These are phyloP conservation scores for Fremontodendron californicum DNA, from an alignment of 345 rosid genomes.

Conservation along the genomic window DNA sequence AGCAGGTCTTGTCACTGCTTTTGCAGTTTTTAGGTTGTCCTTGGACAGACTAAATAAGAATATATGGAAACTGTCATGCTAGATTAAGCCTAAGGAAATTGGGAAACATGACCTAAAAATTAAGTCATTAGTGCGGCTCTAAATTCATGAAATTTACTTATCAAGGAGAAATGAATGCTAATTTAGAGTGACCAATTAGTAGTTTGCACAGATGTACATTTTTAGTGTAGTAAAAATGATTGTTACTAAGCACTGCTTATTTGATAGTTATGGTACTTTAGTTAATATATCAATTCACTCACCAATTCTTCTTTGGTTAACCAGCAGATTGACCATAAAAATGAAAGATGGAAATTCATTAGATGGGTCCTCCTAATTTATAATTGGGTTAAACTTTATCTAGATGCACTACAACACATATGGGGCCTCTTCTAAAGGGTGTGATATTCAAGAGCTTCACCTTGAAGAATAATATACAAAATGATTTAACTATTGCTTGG, in stretches of 20 bases:
- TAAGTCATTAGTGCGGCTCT: neutral
- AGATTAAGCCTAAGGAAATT: neutral
- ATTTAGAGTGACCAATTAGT: neutral
- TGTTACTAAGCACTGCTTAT: neutral
- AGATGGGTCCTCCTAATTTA: neutral
- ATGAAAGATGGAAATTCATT: neutral
- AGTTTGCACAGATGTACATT: neutral
- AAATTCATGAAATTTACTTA: neutral
- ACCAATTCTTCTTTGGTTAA: neutral
- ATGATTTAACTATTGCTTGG: neutral
- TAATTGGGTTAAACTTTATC: neutral
- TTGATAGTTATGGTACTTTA: neutral
- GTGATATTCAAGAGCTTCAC: neutral
- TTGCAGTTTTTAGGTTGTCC: neutral
- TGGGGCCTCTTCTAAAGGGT: neutral
- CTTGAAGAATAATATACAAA: neutral
- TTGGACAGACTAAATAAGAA: slow-evolving; percentile 1
- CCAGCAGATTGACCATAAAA: neutral
- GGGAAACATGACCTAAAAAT: neutral
- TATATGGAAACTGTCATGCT: neutral
- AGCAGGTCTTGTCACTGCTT: neutral
- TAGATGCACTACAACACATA: neutral
- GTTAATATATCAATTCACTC: neutral
- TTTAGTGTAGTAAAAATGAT: neutral
- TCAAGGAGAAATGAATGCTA: neutral